Evolutionary conservation across 805 yeast genomes (phyloP).

Genomic region (Candida easanensis): DNA sequence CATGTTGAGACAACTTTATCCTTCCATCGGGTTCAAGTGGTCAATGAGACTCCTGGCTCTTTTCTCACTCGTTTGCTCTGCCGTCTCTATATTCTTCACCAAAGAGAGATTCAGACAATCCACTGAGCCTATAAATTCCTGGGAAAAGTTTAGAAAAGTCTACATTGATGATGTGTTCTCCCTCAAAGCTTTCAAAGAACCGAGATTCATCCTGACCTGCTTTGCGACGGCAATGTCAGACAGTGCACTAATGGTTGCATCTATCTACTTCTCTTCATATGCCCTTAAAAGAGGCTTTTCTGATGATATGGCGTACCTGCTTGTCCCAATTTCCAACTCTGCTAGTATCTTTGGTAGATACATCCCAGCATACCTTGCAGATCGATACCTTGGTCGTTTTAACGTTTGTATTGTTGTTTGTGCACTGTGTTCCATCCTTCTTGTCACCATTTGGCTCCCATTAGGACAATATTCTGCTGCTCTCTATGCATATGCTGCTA

Average conservation of each 20-base stretch:
- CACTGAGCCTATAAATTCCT: neutral
- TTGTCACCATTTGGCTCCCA: slow-evolving; percentile 36
- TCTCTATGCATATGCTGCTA: slow-evolving; percentile 38
- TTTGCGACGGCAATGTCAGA: slow-evolving; percentile 45
- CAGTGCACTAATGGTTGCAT: slow-evolving; percentile 38
- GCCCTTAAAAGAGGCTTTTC: slow-evolving; percentile 23
- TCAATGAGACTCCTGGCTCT: slow-evolving; percentile 51
- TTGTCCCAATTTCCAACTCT: slow-evolving; percentile 40
- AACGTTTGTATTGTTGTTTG: slow-evolving; percentile 40
- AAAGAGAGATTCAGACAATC: slow-evolving; percentile 35
- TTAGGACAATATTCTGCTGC: slow-evolving; percentile 31
- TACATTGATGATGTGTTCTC: slow-evolving; percentile 22
- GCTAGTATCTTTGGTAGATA: slow-evolving; percentile 34
- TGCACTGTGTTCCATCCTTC: slow-evolving; percentile 32
- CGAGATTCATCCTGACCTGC: slow-evolving; percentile 39
- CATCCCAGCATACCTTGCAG: slow-evolving; percentile 33
- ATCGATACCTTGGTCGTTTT: slow-evolving; percentile 41
- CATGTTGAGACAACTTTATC: slow-evolving; percentile 44
- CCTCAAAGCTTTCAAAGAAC: slow-evolving; percentile 38
- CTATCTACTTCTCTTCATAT: slow-evolving; percentile 51
- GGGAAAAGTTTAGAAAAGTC: neutral
- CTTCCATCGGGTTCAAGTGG: slow-evolving; percentile 50
- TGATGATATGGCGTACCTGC: slow-evolving; percentile 34
- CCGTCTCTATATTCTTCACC: slow-evolving; percentile 31
- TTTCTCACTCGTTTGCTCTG: slow-evolving; percentile 35